Percentiles rank a stretch among this genome's conserved stretches.
These are phyloP conservation scores for Annulohypoxylon stygium DNA, from an alignment of 495 filamentous ascomycete species.

Conservation along the genomic window DNA sequence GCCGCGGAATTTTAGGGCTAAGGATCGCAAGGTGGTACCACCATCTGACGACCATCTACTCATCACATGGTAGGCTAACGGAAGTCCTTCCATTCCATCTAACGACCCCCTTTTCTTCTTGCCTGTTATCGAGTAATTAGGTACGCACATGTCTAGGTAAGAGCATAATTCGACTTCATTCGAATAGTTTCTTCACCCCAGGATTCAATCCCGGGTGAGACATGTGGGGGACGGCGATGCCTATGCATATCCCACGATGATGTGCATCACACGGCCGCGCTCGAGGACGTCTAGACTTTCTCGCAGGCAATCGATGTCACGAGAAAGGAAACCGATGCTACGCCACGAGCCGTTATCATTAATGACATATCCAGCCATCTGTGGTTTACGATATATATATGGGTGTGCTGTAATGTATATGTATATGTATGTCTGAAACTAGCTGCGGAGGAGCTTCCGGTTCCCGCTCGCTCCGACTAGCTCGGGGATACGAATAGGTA, in stretches of 20 bases:
- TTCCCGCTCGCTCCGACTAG: background rate
- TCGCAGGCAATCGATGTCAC: background rate
- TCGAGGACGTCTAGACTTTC: background rate
- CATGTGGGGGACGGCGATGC: background rate
- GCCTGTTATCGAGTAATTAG: background rate
- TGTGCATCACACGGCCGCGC: constrained; percentile 3
- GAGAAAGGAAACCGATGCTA: background rate
- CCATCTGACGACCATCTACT: constrained; percentile 26
- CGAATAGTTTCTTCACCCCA: background rate
- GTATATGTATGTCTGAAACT: background rate
- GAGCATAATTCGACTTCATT: background rate
- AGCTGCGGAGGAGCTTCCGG: background rate
- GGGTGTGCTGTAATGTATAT: background rate
- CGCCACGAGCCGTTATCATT: background rate
- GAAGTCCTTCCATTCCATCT: background rate
- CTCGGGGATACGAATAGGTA: background rate
- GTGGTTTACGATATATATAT: background rate
- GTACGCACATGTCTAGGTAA: background rate
- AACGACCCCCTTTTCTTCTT: background rate
- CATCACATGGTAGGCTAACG: background rate
- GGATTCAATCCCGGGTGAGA: background rate
- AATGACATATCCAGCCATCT: background rate
- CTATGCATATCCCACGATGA: background rate
- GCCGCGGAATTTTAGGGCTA: background rate
- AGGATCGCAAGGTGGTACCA: constrained; percentile 26